phyloP scores from a whole-genome alignment of 176 grass and related monocot genomes.

The Avena insularis region DNA sequence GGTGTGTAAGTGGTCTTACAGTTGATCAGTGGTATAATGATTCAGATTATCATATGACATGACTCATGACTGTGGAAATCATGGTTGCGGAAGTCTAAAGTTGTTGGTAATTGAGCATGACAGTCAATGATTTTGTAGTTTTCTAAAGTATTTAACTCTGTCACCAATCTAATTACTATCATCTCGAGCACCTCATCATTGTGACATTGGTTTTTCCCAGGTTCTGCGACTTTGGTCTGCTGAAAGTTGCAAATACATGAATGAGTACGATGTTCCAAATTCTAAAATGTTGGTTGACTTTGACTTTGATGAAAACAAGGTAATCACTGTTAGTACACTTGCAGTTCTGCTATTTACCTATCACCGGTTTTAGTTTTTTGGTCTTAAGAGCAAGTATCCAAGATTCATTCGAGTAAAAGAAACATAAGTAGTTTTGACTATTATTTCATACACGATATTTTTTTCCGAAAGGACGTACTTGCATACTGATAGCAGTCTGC shows the following conservation, averaged over 20 bases:
- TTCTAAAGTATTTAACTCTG: background rate
- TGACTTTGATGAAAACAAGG: conserved; percentile 99
- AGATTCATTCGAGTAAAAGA: background rate
- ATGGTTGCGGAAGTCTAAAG: background rate
- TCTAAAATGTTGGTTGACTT: conserved; percentile 67
- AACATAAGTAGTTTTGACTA: background rate
- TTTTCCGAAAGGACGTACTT: background rate
- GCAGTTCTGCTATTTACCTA: conserved; percentile 8
- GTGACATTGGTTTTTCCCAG: conserved; percentile 46
- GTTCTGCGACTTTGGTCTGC: conserved; percentile 88
- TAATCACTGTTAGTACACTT: conserved; percentile 28
- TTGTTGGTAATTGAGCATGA: background rate
- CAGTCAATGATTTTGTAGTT: background rate
- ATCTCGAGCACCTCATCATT: background rate
- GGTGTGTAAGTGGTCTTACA: background rate
- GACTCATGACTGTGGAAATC: background rate
- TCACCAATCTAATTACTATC: conserved; percentile 5
- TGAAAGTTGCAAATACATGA: conserved; percentile 77
- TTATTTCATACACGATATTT: background rate
- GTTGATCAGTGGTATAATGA: background rate
- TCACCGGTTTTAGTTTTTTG: conserved; percentile 4
- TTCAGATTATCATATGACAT: background rate
- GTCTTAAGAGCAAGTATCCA: conserved; percentile 26
- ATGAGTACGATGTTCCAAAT: conserved; percentile 72
- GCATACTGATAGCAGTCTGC: background rate